phyloP scores from a whole-genome alignment of 2,329 filamentous ascomycete species.

The Microsporum canis region DNA sequence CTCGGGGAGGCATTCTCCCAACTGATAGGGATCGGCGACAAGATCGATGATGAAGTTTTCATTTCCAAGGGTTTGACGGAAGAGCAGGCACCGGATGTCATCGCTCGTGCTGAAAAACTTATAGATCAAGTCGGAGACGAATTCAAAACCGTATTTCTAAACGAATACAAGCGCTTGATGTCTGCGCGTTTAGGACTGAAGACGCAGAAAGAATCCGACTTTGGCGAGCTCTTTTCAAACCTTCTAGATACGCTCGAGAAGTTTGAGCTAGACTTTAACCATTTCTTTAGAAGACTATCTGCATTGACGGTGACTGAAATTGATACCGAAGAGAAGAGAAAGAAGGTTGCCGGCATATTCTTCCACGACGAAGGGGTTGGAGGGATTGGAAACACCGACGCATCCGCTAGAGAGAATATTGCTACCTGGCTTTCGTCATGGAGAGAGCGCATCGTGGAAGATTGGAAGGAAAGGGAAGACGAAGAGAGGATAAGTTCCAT shows the following conservation, averaged over 20 bases:
- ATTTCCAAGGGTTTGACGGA: slow-evolving; percentile 59
- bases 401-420: slow-evolving; percentile 54
- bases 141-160: slow-evolving; percentile 74
- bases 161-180: slow-evolving; percentile 86
- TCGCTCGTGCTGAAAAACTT: slow-evolving; percentile 68
- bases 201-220: slow-evolving; percentile 58
- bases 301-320: slow-evolving; percentile 51
- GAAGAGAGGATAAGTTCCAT: slow-evolving; percentile 57
- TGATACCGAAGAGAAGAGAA: slow-evolving; percentile 51
- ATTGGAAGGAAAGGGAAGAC: slow-evolving; percentile 58
- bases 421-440: slow-evolving; percentile 74
- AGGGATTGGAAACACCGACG: slow-evolving; percentile 47
- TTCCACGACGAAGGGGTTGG: slow-evolving; percentile 65
- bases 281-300: slow-evolving; percentile 77
- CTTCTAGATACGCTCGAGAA: slow-evolving; percentile 70
- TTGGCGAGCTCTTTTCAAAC: slow-evolving; percentile 69
- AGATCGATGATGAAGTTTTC: slow-evolving; percentile 62
- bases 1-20: slow-evolving; percentile 84
- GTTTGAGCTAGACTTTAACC: slow-evolving; percentile 81
- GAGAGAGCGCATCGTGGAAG: slow-evolving; percentile 58
- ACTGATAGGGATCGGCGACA: slow-evolving; percentile 63
- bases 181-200: slow-evolving; percentile 64
- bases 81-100: slow-evolving; percentile 56
- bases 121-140: slow-evolving; percentile 76
- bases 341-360: slow-evolving; percentile 58